Conservation (phyloP, 108 stramenopile species). For the Licmophora abbreviata region DNA sequence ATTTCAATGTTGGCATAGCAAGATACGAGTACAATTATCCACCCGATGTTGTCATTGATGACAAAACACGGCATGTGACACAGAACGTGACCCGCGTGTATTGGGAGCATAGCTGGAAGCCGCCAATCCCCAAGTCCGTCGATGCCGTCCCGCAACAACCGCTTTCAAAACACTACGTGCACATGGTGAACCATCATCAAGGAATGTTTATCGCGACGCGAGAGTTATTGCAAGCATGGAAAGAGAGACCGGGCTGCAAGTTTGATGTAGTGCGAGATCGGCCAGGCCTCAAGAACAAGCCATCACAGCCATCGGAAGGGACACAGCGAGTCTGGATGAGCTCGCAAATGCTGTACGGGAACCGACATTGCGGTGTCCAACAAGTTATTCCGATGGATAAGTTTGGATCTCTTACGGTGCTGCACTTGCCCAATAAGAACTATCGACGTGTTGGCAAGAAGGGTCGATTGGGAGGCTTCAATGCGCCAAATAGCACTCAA, state of each 20-base stretch:
- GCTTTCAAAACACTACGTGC: conserved; percentile 45
- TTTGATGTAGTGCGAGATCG: conserved; percentile 63
- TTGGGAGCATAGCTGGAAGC: conserved; percentile 66
- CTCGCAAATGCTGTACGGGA: conserved; percentile 69
- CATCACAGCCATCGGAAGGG: conserved; percentile 65
- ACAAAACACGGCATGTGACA: conserved; percentile 79
- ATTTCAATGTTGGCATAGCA: conserved; percentile 81
- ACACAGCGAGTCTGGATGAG: conserved; percentile 86
- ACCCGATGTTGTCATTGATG: conserved; percentile 68
- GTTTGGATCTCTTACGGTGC: conserved; percentile 71
- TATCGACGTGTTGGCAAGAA: conserved; percentile 75
- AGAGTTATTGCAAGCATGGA: conserved; percentile 63
- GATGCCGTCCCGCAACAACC: conserved; percentile 21
- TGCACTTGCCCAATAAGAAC: conserved; percentile 85
- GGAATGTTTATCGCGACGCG: conserved; percentile 82
- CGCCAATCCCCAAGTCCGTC: conserved; percentile 46
- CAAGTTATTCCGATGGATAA: conserved; percentile 58
- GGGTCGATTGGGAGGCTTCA: conserved; percentile 34
- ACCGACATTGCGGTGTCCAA: conserved; percentile 56
- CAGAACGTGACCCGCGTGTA: conserved; percentile 79
- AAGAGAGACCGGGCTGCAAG: conserved; percentile 38
- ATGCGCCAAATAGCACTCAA: conserved; percentile 31
- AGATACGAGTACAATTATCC: conserved; percentile 88
- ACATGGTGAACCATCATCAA: conserved; percentile 78
- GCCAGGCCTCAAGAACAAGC: conserved; percentile 43